Conservation (phyloP, 441 rosid species). For the Adansonia madagascariensis region DNA sequence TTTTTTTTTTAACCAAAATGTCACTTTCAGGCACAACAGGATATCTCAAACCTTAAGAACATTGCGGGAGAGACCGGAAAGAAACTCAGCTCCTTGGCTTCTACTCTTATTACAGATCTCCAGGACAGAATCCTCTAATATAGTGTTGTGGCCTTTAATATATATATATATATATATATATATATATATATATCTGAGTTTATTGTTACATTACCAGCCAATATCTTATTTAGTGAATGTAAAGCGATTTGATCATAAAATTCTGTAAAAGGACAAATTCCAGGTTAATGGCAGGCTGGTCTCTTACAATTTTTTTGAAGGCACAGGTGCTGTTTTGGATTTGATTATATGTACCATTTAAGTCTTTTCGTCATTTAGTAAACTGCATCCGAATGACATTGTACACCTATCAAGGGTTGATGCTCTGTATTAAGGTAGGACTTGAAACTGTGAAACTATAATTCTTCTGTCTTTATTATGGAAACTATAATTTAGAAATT, state of each 20-base stretch:
- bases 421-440: background rate
- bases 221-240: slow-evolving; percentile 41
- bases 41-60: slow-evolving; percentile 79
- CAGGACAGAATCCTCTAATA: slow-evolving; percentile 86
- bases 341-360: background rate
- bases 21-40: slow-evolving; percentile 78
- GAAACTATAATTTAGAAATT: no score
- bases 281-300: slow-evolving; percentile 10
- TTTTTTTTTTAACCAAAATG: background rate
- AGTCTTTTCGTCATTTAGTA: background rate
- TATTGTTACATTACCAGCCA: slow-evolving; percentile 27
- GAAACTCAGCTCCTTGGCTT: slow-evolving; percentile 82
- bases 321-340: slow-evolving; percentile 11
- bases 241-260: slow-evolving; percentile 36
- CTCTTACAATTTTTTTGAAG: background rate
- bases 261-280: slow-evolving; percentile 29
- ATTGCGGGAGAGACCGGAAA: slow-evolving; percentile 94
- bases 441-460: background rate
- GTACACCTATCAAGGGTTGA: slow-evolving; percentile 7
- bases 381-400: background rate
- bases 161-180: no score
- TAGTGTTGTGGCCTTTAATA: background rate
- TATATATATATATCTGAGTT: slow-evolving; percentile 5
- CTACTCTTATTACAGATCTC: slow-evolving; percentile 73
- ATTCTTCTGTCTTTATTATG: no score